phyloP scores from a whole-genome alignment of 345 rosid species.

The Punica granatum region DNA sequence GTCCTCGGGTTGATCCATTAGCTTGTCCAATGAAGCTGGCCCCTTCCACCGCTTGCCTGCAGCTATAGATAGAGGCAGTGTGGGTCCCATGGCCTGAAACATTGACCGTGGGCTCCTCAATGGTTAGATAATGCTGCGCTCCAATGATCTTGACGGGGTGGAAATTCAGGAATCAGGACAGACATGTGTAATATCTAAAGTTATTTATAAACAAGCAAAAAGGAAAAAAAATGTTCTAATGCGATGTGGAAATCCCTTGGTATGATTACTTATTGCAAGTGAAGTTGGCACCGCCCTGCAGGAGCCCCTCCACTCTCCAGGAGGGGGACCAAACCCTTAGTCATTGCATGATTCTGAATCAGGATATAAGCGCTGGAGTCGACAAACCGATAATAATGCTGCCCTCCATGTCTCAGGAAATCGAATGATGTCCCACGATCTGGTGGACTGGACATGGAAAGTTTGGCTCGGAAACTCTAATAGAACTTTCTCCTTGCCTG shows the following conservation, averaged over 20 bases:
- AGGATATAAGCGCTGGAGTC: slow-evolving; percentile 18
- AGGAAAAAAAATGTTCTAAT: neutral
- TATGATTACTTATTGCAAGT: slow-evolving; percentile 24
- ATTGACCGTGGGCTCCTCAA: slow-evolving; percentile 18
- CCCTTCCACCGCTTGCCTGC: slow-evolving; percentile 38
- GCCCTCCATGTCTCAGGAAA: slow-evolving; percentile 12
- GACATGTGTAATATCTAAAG: slow-evolving; percentile 18
- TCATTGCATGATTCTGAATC: slow-evolving; percentile 10
- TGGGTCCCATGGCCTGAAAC: slow-evolving; percentile 37
- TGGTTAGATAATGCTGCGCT: slow-evolving; percentile 9
- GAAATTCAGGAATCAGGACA: no score
- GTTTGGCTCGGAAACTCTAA: slow-evolving; percentile 39
- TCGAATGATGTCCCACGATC: slow-evolving; percentile 58
- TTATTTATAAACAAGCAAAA: no score
- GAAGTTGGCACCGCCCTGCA: slow-evolving; percentile 14
- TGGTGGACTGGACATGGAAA: slow-evolving; percentile 31
- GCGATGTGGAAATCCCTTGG: neutral
- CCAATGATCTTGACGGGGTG: no score
- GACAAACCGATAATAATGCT: slow-evolving; percentile 19
- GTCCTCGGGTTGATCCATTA: slow-evolving; percentile 50
- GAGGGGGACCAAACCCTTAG: slow-evolving; percentile 12
- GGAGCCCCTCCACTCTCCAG: slow-evolving; percentile 13
- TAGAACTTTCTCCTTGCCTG: slow-evolving; percentile 25
- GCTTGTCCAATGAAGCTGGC: slow-evolving; percentile 26
- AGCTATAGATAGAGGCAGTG: slow-evolving; percentile 60